Evolutionary conservation across 169 alveolate genomes (phyloP).

Genomic region (Plasmodium fragile): DNA sequence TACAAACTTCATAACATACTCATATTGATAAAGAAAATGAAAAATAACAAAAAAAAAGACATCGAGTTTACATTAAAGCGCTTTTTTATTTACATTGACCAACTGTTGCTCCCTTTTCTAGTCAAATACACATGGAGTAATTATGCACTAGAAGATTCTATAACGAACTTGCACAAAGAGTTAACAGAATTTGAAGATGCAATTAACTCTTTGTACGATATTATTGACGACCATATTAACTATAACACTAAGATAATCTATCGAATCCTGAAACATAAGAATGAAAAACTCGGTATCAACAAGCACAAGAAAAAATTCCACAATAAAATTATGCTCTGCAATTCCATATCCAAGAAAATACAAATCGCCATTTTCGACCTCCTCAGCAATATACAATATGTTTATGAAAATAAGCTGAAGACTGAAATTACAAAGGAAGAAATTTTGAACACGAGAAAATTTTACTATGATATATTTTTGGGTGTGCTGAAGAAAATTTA

Average conservation of each 20-base stretch:
- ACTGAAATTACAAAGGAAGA: slow-evolving; percentile 53
- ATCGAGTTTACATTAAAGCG: slow-evolving; percentile 38
- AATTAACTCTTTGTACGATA: slow-evolving; percentile 56
- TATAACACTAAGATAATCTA: slow-evolving; percentile 41
- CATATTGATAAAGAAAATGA: slow-evolving; percentile 60
- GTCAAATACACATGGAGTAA: slow-evolving; percentile 75
- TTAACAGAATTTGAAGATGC: slow-evolving; percentile 60
- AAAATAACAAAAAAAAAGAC: slow-evolving; percentile 59
- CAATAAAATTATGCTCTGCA: slow-evolving; percentile 34
- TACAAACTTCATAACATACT: slow-evolving; percentile 66
- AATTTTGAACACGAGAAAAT: slow-evolving; percentile 38
- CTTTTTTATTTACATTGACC: slow-evolving; percentile 43
- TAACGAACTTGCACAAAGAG: slow-evolving; percentile 36
- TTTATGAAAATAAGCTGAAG: slow-evolving; percentile 63
- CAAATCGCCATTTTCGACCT: slow-evolving; percentile 69
- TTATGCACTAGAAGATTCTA: slow-evolving; percentile 71
- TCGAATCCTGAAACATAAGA: slow-evolving; percentile 30
- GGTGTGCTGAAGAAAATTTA: slow-evolving; percentile 31
- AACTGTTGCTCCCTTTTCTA: slow-evolving; percentile 42
- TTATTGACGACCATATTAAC: slow-evolving; percentile 62
- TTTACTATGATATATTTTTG: slow-evolving; percentile 58
- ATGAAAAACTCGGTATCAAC: slow-evolving; percentile 39
- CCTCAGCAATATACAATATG: slow-evolving; percentile 73
- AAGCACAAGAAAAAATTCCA: slow-evolving; percentile 44
- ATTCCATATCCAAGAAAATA: slow-evolving; percentile 72